A percentile compares a stretch with the other conserved stretches of the same genome.
Evolutionary conservation across 2,329 filamentous ascomycete genomes (phyloP).

Genomic region (Emergomyces pasteurianus): DNA sequence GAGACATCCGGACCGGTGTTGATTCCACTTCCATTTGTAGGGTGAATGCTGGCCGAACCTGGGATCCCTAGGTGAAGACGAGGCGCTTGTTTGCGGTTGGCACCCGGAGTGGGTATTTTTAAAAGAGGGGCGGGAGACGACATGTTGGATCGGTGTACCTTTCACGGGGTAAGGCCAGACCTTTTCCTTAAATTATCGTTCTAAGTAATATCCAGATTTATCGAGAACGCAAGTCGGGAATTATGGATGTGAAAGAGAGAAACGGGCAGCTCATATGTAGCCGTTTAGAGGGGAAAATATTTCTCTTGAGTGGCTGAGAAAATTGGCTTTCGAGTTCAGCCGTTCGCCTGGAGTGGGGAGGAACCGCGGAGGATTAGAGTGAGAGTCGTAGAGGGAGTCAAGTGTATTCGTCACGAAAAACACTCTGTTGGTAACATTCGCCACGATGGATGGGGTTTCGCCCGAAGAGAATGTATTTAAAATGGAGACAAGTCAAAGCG

Average conservation of each 20-base stretch:
- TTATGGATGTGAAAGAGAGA: no score
- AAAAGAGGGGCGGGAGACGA: slow-evolving; percentile 68
- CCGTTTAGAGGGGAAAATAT: background rate
- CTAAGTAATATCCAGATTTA: background rate
- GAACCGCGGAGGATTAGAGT: background rate
- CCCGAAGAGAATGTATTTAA: background rate
- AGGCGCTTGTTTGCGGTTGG: slow-evolving; percentile 51
- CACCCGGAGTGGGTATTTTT: slow-evolving; percentile 67
- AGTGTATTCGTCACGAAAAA: background rate
- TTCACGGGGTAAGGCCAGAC: background rate
- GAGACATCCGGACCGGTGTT: slow-evolving; percentile 27
- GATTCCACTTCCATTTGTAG: slow-evolving; percentile 39
- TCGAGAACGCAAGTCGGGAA: background rate
- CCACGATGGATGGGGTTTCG: background rate
- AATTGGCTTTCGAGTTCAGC: background rate
- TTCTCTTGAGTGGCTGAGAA: background rate
- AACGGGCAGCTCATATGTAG: background rate
- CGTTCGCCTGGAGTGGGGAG: background rate
- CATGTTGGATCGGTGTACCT: slow-evolving; percentile 40
- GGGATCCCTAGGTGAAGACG: slow-evolving; percentile 84
- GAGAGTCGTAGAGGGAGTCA: background rate
- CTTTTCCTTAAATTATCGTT: background rate
- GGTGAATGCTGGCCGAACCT: slow-evolving; percentile 68
- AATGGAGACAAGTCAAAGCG: background rate
- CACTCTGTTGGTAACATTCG: background rate